Conservation (phyloP, 805 yeast genomes). For the Ogataea corticis region DNA sequence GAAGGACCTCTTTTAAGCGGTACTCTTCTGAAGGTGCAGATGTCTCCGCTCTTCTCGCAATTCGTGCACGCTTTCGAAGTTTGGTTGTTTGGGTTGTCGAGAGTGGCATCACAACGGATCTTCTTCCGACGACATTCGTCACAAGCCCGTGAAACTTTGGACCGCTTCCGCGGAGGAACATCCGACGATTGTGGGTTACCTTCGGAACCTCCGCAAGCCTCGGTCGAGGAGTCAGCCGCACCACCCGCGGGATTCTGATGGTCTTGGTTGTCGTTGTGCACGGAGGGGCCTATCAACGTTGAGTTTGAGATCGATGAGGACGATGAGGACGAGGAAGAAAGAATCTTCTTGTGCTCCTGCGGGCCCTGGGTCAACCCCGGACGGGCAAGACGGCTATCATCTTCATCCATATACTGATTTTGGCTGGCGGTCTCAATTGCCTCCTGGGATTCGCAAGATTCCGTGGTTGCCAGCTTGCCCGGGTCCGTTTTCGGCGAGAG, state of each 20-base stretch:
- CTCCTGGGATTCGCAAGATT: neutral
- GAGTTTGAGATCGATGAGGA: neutral
- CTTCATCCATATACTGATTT: neutral
- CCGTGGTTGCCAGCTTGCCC: neutral
- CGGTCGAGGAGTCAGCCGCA: neutral
- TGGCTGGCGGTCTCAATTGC: too few relatives aligned
- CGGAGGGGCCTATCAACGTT: neutral
- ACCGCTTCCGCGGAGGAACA: constrained; percentile 50
- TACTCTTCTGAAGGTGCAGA: constrained; percentile 66
- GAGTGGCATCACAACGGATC: constrained; percentile 66
- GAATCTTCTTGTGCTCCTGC: neutral
- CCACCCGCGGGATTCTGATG: neutral
- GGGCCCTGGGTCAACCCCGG: neutral
- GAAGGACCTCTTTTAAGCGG: constrained; percentile 81
- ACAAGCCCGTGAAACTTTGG: constrained; percentile 79
- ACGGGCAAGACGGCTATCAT: neutral
- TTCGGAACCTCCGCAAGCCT: neutral
- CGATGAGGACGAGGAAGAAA: neutral
- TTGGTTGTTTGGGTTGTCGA: constrained; percentile 42
- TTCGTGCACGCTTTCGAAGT: constrained; percentile 59
- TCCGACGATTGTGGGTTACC: neutral
- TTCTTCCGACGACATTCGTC: constrained; percentile 78
- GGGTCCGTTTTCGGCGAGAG: neutral
- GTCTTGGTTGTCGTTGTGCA: neutral
- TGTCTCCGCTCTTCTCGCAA: constrained; percentile 59